Conservation (phyloP, 164 flowering plant species). For the Chimonanthus praecox region DNA sequence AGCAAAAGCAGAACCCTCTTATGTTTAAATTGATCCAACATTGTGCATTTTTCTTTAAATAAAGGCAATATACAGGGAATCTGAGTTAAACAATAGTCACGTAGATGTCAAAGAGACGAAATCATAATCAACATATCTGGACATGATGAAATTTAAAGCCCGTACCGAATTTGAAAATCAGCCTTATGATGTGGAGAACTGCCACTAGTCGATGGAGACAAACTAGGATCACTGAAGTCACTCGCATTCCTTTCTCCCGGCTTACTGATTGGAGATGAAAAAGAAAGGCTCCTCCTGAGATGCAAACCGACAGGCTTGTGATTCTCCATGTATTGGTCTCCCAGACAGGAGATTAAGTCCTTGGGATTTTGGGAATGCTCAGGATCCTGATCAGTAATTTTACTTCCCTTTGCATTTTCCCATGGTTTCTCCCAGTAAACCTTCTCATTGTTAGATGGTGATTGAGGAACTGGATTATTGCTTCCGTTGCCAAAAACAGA, state of each 20-base stretch:
- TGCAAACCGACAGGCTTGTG: constrained; percentile 27
- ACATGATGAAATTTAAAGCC: background rate
- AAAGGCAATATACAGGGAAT: no score
- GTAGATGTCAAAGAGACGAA: no score
- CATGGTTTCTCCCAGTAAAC: constrained; percentile 36
- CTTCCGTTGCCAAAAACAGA: constrained; percentile 35
- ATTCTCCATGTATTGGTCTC: constrained; percentile 30
- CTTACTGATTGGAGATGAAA: constrained; percentile 51
- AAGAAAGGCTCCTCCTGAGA: constrained; percentile 75
- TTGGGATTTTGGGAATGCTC: constrained; percentile 18
- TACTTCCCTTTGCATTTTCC: constrained; percentile 17
- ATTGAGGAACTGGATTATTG: constrained; percentile 29
- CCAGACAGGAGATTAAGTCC: constrained; percentile 22
- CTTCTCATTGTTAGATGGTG: constrained; percentile 36
- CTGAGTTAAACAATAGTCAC: no score
- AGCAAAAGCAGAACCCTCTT: no score
- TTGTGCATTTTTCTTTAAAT: no score
- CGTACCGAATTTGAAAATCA: constrained; percentile 10
- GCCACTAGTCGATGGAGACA: constrained; percentile 37
- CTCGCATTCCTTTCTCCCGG: constrained; percentile 19
- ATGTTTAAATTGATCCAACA: no score
- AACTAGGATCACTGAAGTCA: constrained; percentile 23
- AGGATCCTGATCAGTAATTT: background rate
- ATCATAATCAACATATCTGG: no score
- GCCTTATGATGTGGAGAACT: constrained; percentile 19